Evolutionary conservation across 2,329 filamentous ascomycete species (phyloP).

Genomic region (Trichoderma lentiforme): DNA sequence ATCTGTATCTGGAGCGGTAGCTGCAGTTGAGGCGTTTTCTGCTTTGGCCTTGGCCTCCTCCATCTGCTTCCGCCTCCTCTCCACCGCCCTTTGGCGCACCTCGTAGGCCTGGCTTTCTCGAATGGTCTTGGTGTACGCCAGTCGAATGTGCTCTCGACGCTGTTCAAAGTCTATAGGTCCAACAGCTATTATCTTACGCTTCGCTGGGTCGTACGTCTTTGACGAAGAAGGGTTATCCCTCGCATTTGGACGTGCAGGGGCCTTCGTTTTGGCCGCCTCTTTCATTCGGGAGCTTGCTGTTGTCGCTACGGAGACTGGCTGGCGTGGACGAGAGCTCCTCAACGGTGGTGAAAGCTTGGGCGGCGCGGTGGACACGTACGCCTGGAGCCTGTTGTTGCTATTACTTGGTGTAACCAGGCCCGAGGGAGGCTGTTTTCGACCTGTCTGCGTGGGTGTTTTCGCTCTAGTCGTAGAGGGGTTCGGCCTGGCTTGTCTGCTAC

Average conservation of each 20-base stretch:
- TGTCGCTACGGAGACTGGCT: conserved; percentile 71
- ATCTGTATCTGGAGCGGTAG: not conserved
- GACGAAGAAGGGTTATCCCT: conserved; percentile 24
- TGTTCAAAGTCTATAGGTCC: conserved; percentile 83
- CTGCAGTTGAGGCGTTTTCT: conserved; percentile 18
- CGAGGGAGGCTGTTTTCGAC: conserved; percentile 41
- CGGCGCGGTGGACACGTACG: conserved; percentile 66
- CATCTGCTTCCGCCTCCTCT: conserved; percentile 47
- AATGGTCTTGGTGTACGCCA: conserved; percentile 82
- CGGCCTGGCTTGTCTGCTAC: conserved; percentile 34
- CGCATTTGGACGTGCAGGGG: conserved; percentile 37
- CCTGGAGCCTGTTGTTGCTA: conserved; percentile 61
- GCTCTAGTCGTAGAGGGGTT: conserved; percentile 37
- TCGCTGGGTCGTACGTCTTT: conserved; percentile 38
- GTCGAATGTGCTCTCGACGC: conserved; percentile 74
- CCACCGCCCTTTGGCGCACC: conserved; percentile 50
- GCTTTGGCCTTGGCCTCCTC: conserved; percentile 45
- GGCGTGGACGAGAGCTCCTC: conserved; percentile 76
- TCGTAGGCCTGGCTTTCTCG: conserved; percentile 66
- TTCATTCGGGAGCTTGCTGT: conserved; percentile 68
- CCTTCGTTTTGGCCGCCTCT: conserved; percentile 55
- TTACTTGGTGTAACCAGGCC: conserved; percentile 46
- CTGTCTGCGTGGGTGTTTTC: conserved; percentile 38
- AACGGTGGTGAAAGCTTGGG: conserved; percentile 75
- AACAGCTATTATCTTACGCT: conserved; percentile 56